Base-by-base conservation (phyloP, 345 rosid genomes). In the Sonneratia caseolaris region DNA sequence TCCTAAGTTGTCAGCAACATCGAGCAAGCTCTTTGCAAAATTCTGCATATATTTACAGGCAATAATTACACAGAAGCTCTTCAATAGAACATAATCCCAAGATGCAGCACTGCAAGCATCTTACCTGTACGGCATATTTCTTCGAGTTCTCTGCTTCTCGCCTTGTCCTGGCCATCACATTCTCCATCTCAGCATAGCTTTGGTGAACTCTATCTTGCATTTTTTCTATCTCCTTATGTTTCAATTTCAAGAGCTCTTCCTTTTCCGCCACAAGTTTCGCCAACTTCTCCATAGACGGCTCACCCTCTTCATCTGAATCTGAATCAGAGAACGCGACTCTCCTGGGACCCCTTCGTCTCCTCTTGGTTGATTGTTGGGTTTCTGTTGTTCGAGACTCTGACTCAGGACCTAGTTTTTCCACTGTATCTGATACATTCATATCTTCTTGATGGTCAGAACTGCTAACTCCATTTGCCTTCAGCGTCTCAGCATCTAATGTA, bases 121-220 rank as follows among this genome's bases (percentile, higher is more conserved):
- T 53, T 69, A 91, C 99, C 97, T 95, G 99, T 51, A 95, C 74
- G 36, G 98, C 94, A 38, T 89, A 92, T 80, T 90, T 92, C 79
- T 91, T 95, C 9, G 92, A 79, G 80, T 81, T 95, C 72, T 92
- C 98, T 9, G 99, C 88, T 82, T 90, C 90, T 53, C 99, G 96
- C 77, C 81, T 88, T 42, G 93, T 91, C 75, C 97, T 88, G 72
- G 82, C 92, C 87, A 83, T 86, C 48, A 90, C 81, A 85, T 95
- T 95, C 84, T 95, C 92, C 92, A 83, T 86, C 82, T 95, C 99
- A 7, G 97, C 98, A 75, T 80, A 84, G 35, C 85, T 67, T 2
- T 94, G 89, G 47, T 92, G 87, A 76, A 88, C 84, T 67, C 90
- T 90, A 74, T 95, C 96, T 82, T 92, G 65, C 96, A 95, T 85